Conservation (phyloP, 768 basidiomycete species). For the Boletus subcaerulescens region DNA sequence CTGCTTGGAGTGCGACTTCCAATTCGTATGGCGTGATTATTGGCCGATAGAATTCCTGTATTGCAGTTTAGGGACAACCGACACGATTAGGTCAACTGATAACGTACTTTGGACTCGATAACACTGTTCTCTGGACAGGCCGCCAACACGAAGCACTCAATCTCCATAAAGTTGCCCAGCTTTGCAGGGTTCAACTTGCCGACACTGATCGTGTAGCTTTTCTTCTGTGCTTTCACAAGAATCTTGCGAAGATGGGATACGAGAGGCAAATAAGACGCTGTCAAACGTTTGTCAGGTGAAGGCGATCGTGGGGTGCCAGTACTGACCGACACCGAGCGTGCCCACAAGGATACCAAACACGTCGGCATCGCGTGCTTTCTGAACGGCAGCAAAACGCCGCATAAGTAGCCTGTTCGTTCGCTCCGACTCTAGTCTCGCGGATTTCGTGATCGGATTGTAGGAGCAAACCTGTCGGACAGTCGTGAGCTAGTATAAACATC, state of each 20-base stretch:
- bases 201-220: constrained; percentile 92
- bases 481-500: not conserved
- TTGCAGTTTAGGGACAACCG: not conserved
- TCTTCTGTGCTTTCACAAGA: constrained; percentile 69
- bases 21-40: constrained; percentile 95
- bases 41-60: constrained; percentile 85
- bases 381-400: constrained; percentile 83
- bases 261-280: constrained; percentile 83
- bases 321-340: constrained; percentile 82
- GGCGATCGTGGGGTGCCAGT: not conserved
- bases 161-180: constrained; percentile 92
- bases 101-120: constrained; percentile 61
- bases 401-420: constrained; percentile 82
- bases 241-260: constrained; percentile 76
- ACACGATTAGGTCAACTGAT: not conserved
- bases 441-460: constrained; percentile 60
- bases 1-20: constrained; percentile 69
- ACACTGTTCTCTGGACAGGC: constrained; percentile 94
- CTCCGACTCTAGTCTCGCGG: constrained; percentile 54
- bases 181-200: constrained; percentile 95
- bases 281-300: not conserved
- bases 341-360: constrained; percentile 95
- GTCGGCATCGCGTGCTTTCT: constrained; percentile 87
- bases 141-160: constrained; percentile 93
- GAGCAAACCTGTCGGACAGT: constrained; percentile 58